Conservation (phyloP, 257 asterid genomes). For the Penstemon barbatus region DNA sequence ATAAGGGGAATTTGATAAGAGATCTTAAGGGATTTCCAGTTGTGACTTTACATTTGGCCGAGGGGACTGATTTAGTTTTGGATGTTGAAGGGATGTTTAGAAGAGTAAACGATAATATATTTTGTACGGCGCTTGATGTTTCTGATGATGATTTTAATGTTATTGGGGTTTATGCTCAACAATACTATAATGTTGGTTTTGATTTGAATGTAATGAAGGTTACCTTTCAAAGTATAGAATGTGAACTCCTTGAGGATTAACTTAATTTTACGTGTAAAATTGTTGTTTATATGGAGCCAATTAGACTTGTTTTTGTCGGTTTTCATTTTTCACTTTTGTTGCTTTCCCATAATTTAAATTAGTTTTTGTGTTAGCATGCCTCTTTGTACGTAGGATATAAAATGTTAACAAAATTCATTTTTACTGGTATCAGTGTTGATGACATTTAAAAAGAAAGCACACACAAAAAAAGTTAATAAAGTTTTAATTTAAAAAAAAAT, state of each 20-base stretch:
- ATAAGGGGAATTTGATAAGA: conserved; percentile 3
- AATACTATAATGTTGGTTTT: conserved; percentile 12
- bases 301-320: too few relatives aligned
- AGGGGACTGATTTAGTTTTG: conserved; percentile 5
- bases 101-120: not conserved
- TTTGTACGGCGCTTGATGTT: conserved; percentile 4
- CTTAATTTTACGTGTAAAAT: not conserved
- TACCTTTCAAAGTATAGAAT: conserved; percentile 7
- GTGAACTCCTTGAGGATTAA: conserved; percentile 14
- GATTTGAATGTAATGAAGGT: conserved; percentile 16
- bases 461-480: too few relatives aligned
- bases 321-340: too few relatives aligned
- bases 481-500: too few relatives aligned
- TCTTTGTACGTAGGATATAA: too few relatives aligned
- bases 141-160: not conserved
- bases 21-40: conserved; percentile 21
- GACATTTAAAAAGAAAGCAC: too few relatives aligned
- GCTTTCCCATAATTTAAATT: too few relatives aligned
- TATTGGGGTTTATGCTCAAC: conserved; percentile 11
- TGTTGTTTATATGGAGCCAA: too few relatives aligned
- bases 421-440: too few relatives aligned
- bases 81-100: conserved; percentile 8
- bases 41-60: conserved; percentile 1
- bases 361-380: too few relatives aligned
- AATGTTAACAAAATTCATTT: too few relatives aligned